Conservation (phyloP, 2,329 filamentous ascomycete species). For the Metarhizium anisopliae region DNA sequence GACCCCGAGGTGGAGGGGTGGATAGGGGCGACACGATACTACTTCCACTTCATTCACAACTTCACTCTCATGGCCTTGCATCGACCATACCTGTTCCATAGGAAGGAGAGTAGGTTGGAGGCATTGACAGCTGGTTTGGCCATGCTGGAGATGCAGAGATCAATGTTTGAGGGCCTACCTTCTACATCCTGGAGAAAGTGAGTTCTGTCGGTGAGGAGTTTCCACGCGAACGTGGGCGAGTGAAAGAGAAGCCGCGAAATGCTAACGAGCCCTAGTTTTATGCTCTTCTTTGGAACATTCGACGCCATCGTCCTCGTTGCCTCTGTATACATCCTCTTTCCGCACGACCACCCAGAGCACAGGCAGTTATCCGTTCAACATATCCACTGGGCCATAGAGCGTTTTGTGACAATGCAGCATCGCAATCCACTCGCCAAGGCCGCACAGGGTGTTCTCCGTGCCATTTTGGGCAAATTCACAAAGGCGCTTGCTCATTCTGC, state of each 20-base stretch:
- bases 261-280: conserved; percentile 27
- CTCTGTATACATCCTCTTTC: conserved; percentile 52
- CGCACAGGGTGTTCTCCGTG: conserved; percentile 45
- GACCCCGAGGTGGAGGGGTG: conserved; percentile 40
- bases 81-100: conserved; percentile 53
- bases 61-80: conserved; percentile 53
- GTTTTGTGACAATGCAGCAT: conserved; percentile 46
- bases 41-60: conserved; percentile 37
- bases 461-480: conserved; percentile 44
- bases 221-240: neutral
- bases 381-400: conserved; percentile 49
- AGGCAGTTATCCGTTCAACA: conserved; percentile 41
- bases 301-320: conserved; percentile 54
- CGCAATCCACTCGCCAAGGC: conserved; percentile 45
- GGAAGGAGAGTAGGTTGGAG: conserved; percentile 41
- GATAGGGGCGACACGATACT: conserved; percentile 37
- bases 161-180: conserved; percentile 37
- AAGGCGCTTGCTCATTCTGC: conserved; percentile 32
- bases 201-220: conserved; percentile 4
- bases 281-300: conserved; percentile 54
- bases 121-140: conserved; percentile 46
- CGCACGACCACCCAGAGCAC: conserved; percentile 42
- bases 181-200: conserved; percentile 39
- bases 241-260: neutral
- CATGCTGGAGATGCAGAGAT: conserved; percentile 45